Conservation (phyloP, 495 filamentous ascomycete species). For the Penicillium paradoxum region DNA sequence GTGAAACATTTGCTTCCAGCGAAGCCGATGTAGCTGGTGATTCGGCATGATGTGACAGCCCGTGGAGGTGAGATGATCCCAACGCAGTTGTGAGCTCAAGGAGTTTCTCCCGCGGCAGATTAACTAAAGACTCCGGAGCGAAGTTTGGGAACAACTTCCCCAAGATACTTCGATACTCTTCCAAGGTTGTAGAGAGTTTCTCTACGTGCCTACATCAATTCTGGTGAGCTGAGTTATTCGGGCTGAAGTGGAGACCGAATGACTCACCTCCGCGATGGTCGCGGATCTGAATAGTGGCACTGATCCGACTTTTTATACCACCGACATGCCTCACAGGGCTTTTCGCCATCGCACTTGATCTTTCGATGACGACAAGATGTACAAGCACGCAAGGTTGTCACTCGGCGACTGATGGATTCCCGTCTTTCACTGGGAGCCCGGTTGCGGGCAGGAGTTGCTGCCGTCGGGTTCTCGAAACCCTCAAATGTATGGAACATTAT, state of each 20-base stretch:
- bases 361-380: conserved; percentile 46
- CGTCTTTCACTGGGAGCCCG: conserved; percentile 30
- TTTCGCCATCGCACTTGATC: conserved; percentile 46
- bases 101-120: conserved; percentile 46
- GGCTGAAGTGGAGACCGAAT: background rate
- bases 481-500: conserved; percentile 44
- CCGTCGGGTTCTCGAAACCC: conserved; percentile 34
- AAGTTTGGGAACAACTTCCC: conserved; percentile 36
- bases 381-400: conserved; percentile 41
- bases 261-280: conserved; percentile 36
- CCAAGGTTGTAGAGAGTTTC: conserved; percentile 37
- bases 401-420: conserved; percentile 34
- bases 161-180: conserved; percentile 36
- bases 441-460: conserved; percentile 22
- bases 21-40: conserved; percentile 39
- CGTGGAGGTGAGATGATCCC: conserved; percentile 4
- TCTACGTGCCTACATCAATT: conserved; percentile 36
- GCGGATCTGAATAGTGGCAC: conserved; percentile 41
- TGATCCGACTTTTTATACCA: conserved; percentile 45
- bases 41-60: conserved; percentile 24
- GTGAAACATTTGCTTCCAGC: conserved; percentile 38
- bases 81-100: conserved; percentile 33
- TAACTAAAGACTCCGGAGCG: conserved; percentile 35
- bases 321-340: conserved; percentile 43
- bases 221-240: background rate